A percentile compares a stretch with the other conserved stretches of the same genome.
These are phyloP conservation scores for Pyrenopolyporus hunteri DNA, from an alignment of 495 filamentous ascomycete species.

Conservation along the genomic window DNA sequence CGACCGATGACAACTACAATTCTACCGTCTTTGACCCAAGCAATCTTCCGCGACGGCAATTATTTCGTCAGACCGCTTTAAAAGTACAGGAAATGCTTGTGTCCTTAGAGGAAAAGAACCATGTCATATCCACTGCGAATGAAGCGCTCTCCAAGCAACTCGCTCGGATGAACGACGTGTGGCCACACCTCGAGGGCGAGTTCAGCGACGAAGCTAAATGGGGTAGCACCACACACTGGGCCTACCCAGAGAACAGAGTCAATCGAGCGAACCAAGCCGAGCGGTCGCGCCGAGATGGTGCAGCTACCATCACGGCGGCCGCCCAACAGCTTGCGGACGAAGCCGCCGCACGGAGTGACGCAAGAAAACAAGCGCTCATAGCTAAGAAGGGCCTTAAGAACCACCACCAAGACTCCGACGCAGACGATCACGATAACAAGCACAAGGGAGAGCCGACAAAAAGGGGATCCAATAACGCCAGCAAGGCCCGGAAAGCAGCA, in stretches of 20 bases:
- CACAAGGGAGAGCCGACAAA: conserved; percentile 57
- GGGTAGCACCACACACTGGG: conserved; percentile 93
- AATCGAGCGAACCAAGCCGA: conserved; percentile 69
- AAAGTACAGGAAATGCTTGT: conserved; percentile 78
- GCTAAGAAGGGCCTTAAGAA: conserved; percentile 73
- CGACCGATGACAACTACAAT: conserved; percentile 47
- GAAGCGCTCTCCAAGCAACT: conserved; percentile 88
- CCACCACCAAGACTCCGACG: conserved; percentile 74
- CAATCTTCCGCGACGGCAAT: conserved; percentile 64
- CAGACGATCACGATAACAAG: conserved; percentile 68
- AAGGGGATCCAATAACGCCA: conserved; percentile 56
- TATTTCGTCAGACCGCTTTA: conserved; percentile 64
- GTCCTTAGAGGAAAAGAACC: conserved; percentile 94
- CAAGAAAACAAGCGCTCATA: conserved; percentile 75
- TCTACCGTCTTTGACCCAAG: conserved; percentile 52
- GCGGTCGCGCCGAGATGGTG: conserved; percentile 76
- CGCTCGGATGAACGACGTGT: conserved; percentile 79
- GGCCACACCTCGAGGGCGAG: conserved; percentile 81
- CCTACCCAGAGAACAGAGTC: conserved; percentile 83
- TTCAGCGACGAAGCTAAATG: conserved; percentile 93
- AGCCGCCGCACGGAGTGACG: conserved; percentile 77
- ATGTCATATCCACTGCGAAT: conserved; percentile 87
- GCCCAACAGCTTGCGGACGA: conserved; percentile 77
- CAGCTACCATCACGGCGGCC: conserved; percentile 69
- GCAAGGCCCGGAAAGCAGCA: conserved; percentile 69